A percentile compares a stretch with the other conserved stretches of the same genome.
Conservation (phyloP, 2,329 filamentous ascomycete genomes). For the Reticulascus tulasneorum region DNA sequence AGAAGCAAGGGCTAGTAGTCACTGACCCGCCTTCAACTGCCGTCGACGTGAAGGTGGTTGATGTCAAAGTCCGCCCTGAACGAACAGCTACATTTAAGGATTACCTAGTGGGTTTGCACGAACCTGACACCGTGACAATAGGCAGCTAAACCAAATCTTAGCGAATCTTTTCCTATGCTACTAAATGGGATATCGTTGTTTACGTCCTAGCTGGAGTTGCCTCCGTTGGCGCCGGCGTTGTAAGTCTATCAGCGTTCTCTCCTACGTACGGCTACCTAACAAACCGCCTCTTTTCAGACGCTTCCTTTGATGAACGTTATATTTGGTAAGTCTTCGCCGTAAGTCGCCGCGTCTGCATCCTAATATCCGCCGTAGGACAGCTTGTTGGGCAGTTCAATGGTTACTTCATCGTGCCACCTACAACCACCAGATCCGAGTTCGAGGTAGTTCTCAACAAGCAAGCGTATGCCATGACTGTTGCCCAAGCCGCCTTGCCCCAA, state of each 20-base stretch:
- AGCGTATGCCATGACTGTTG: constrained; percentile 27
- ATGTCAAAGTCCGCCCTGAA: constrained; percentile 36
- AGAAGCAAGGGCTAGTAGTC: no score
- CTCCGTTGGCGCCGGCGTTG: constrained; percentile 47
- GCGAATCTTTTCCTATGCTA: constrained; percentile 52
- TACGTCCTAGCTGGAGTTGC: constrained; percentile 43
- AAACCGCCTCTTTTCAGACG: no score
- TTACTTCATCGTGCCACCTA: constrained; percentile 32
- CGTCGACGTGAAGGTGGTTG: no score
- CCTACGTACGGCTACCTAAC: no score
- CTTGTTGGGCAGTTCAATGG: constrained; percentile 46
- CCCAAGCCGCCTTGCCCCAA: background rate
- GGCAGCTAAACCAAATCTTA: constrained; percentile 19
- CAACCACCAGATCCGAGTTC: constrained; percentile 34
- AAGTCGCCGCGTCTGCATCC: no score
- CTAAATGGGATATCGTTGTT: constrained; percentile 45
- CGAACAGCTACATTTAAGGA: constrained; percentile 41
- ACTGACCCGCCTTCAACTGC: no score
- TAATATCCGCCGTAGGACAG: constrained; percentile 22
- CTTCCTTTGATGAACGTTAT: constrained; percentile 58
- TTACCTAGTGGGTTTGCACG: constrained; percentile 30
- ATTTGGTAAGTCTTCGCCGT: constrained; percentile 37
- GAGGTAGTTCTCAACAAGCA: constrained; percentile 36
- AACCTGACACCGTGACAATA: background rate
- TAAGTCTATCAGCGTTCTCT: no score